These are phyloP conservation scores for Aspergillus sp. DNA, from an alignment of 2,329 filamentous ascomycete genomes.

Conservation along the genomic window DNA sequence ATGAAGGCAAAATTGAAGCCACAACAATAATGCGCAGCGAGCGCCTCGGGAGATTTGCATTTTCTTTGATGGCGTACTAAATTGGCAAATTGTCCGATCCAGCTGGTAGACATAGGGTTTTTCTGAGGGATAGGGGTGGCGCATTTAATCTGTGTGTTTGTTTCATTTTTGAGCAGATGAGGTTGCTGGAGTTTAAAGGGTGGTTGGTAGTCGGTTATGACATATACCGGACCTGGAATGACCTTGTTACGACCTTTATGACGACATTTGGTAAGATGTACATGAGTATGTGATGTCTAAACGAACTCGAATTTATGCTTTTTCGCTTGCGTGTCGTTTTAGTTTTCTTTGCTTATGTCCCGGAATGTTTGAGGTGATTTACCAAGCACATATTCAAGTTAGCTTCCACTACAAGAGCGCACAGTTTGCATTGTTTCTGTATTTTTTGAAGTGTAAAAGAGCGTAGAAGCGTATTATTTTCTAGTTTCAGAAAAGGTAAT, in stretches of 20 bases:
- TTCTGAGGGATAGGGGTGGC: not conserved
- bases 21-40: not conserved
- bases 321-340: constrained; percentile 16
- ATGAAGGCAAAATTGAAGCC: too few species aligned
- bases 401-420: not conserved
- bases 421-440: not conserved
- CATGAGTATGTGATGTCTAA: constrained; percentile 40
- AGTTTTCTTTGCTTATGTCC: constrained; percentile 18
- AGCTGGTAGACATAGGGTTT: constrained; percentile 5
- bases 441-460: not conserved
- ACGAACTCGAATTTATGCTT: constrained; percentile 31
- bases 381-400: not conserved
- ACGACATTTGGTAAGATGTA: constrained; percentile 42
- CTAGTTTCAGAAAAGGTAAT: not conserved
- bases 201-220: constrained; percentile 26
- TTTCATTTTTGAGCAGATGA: constrained; percentile 20
- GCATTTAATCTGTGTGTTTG: constrained; percentile 5
- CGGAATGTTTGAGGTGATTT: constrained; percentile 5
- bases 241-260: constrained; percentile 41
- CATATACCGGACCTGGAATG: constrained; percentile 31
- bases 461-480: too few species aligned
- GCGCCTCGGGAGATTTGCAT: not conserved
- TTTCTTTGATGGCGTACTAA: not conserved
- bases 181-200: constrained; percentile 32
- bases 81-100: not conserved